A percentile compares a stretch with the other conserved stretches of the same genome.
These are phyloP conservation scores for Acanthamoeba culbertsoni DNA, from an alignment of 208 protist genomes.

Conservation along the genomic window DNA sequence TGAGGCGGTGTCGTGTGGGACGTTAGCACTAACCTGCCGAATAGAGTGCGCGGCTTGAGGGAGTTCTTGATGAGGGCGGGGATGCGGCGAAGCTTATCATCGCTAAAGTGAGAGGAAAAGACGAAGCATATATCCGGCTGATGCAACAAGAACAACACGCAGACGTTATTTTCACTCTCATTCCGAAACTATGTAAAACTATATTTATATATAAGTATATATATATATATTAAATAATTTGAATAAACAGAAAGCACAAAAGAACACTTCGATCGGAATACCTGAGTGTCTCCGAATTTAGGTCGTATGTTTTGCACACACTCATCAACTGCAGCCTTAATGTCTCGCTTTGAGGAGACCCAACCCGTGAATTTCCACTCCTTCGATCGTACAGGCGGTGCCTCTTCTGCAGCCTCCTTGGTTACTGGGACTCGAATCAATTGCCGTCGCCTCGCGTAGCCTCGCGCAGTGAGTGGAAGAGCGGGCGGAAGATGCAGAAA, in stretches of 20 bases:
- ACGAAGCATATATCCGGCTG: conserved; percentile 29
- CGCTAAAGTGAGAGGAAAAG: background rate
- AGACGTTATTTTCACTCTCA: too few relatives aligned
- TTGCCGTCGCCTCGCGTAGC: too few relatives aligned
- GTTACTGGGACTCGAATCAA: background rate
- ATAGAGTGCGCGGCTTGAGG: background rate
- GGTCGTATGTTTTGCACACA: background rate
- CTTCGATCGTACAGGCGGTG: background rate
- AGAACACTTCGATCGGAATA: background rate
- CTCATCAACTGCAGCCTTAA: background rate
- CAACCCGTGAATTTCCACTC: conserved; percentile 30
- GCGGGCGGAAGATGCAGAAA: background rate
- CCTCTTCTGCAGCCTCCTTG: background rate
- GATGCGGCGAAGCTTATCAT: conserved; percentile 12
- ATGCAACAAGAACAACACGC: too few relatives aligned
- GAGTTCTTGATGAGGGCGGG: background rate
- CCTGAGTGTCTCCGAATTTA: background rate
- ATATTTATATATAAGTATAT: background rate
- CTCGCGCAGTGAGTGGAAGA: background rate
- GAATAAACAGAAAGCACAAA: background rate
- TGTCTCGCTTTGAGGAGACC: conserved; percentile 5
- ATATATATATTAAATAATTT: background rate
- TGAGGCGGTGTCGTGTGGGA: too few relatives aligned
- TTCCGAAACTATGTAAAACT: background rate
- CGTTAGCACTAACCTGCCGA: conserved; percentile 30